Evolutionary conservation across 495 filamentous ascomycete species (phyloP), one percentile per base, ranked within the genome.

Genomic region (Bacidia rubella): DNA sequence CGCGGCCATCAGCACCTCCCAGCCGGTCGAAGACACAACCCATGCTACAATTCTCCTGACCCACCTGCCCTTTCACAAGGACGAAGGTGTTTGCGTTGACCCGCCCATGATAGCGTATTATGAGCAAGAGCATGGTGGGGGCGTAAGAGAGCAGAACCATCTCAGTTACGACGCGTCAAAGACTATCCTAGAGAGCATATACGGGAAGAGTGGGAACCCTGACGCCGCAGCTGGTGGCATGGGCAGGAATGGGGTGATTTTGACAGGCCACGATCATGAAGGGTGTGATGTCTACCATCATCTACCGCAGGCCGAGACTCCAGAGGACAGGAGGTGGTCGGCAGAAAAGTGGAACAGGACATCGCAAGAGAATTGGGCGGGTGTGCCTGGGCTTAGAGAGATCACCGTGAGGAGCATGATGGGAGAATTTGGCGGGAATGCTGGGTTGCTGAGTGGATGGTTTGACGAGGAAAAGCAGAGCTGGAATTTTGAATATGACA

Each of bases 321-420:
- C 25, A 12, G 42, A 35, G 5, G 41, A 41, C 35, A 56, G 48
- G 41, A 44, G 11, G 49, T 64, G 45, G 55, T 45, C 9, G 43
- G 61, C 51, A n/a, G 52, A 42, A 42, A 56, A 23, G 45, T 60
- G 41, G 57, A 63, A 48, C 41, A 56, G 19, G 53, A 64, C 38
- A 21, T 55, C 21, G 24, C n/a, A 3, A 35, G 15, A 40, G 17
- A 49, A 27, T 43, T 54, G 41, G 21, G 47, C 17, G 45, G n/a
- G 22, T 12, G 57, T 38, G 21, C 54, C 35, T 69, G 68, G 68
- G 52, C 71, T 95, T n/a, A 70, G 89, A 2, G 92, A 97, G 67
- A 78, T 96, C 49, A 98, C 92, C 0, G 83, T 97, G 3, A 77
- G 87, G n/a, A 94, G 87, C 58, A 96, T 98, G 92, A 98, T 98